Conservation (phyloP, 2,329 filamentous ascomycete species). For the Aspergillus pseudotamarii region DNA sequence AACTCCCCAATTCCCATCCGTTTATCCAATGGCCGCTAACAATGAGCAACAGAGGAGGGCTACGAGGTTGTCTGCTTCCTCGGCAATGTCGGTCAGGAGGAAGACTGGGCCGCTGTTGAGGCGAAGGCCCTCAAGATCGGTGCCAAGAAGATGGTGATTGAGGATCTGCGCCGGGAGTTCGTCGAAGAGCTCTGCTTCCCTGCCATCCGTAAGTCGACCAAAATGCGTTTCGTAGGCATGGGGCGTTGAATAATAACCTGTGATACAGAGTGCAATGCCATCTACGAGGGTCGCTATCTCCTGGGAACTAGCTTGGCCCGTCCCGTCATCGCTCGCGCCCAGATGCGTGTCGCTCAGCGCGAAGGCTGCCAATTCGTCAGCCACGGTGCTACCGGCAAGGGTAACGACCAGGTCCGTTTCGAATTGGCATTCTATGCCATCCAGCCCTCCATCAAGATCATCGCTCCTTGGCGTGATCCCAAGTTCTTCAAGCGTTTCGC, state of each 20-base stretch:
- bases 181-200: constrained; percentile 80
- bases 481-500: constrained; percentile 53
- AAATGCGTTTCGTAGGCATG: constrained; percentile 20
- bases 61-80: constrained; percentile 22
- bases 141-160: constrained; percentile 65
- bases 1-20: neutral
- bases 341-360: constrained; percentile 42
- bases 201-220: constrained; percentile 55
- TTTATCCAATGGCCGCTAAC: constrained; percentile 3
- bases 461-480: constrained; percentile 53
- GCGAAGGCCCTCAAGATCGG: constrained; percentile 72
- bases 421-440: constrained; percentile 55
- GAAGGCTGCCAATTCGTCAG: constrained; percentile 48
- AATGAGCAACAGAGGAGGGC: constrained; percentile 14
- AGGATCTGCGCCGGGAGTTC: constrained; percentile 71
- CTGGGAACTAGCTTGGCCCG: constrained; percentile 53
- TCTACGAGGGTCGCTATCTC: constrained; percentile 69
- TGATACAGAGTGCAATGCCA: constrained; percentile 54
- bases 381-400: constrained; percentile 53
- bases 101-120: constrained; percentile 73
- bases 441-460: constrained; percentile 51
- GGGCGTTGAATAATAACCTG: constrained; percentile 9
- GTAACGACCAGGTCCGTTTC: constrained; percentile 54
- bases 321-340: constrained; percentile 52
- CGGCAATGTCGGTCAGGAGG: constrained; percentile 75